Evolutionary conservation across 225 moss, liverwort and hornwort species (phyloP).

Genomic region (Pseudisothecium myosuroides): DNA sequence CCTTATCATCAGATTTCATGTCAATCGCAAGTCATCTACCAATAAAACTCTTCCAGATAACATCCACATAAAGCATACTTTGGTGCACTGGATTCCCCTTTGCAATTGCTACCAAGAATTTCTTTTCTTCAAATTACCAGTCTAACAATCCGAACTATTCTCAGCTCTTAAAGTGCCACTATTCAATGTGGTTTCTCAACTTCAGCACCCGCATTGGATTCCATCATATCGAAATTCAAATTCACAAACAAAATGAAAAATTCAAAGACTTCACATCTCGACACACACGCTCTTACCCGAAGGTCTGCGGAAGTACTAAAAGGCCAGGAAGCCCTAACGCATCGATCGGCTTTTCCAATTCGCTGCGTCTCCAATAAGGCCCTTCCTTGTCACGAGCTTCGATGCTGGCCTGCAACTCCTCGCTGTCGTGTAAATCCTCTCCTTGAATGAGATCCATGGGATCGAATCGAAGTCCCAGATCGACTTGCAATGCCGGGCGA

Average conservation of each 20-base stretch:
- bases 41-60: neutral
- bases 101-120: neutral
- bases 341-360: conserved; percentile 79
- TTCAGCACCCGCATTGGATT: neutral
- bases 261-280: neutral
- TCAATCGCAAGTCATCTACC: neutral
- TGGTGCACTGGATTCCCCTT: neutral
- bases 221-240: neutral
- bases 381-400: conserved; percentile 53
- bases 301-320: conserved; percentile 90
- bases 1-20: neutral
- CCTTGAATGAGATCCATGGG: conserved; percentile 86
- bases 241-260: neutral
- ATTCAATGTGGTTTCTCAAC: neutral
- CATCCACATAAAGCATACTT: neutral
- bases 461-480: conserved; percentile 74
- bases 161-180: neutral
- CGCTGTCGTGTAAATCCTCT: conserved; percentile 54
- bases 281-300: conserved; percentile 47
- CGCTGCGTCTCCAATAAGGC: conserved; percentile 38
- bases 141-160: neutral
- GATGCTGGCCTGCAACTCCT: conserved; percentile 28
- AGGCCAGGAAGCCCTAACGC: conserved; percentile 88
- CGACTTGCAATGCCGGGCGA: conserved; percentile 90
- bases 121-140: neutral